Evolutionary conservation across 2,329 filamentous ascomycete species (phyloP).

Genomic region (Emergomyces pasteurianus): DNA sequence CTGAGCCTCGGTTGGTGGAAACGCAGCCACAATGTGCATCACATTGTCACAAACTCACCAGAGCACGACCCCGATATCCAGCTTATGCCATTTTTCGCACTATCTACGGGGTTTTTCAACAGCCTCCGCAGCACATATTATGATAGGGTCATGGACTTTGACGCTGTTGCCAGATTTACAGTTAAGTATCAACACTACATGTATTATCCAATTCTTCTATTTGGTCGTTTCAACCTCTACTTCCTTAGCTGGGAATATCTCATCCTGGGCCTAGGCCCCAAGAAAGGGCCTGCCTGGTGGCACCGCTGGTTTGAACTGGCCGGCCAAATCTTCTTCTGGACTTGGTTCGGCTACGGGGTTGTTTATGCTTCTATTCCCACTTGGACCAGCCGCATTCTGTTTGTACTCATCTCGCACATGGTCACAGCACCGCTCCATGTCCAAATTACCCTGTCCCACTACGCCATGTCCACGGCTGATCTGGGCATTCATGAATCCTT

Average conservation of each 20-base stretch:
- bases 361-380: slow-evolving; percentile 61
- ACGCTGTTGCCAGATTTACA: slow-evolving; percentile 55
- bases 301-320: slow-evolving; percentile 64
- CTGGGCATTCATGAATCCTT: slow-evolving; percentile 75
- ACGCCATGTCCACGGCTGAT: slow-evolving; percentile 83
- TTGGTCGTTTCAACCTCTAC: slow-evolving; percentile 83
- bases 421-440: slow-evolving; percentile 71
- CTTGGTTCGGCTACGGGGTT: slow-evolving; percentile 71
- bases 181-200: slow-evolving; percentile 64
- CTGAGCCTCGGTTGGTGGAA: slow-evolving; percentile 96
- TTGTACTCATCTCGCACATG: slow-evolving; percentile 68
- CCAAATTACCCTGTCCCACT: slow-evolving; percentile 84
- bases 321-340: slow-evolving; percentile 72
- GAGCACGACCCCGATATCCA: slow-evolving; percentile 95
- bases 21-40: slow-evolving; percentile 87
- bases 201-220: slow-evolving; percentile 68
- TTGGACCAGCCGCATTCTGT: slow-evolving; percentile 56
- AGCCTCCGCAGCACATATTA: slow-evolving; percentile 71
- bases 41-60: slow-evolving; percentile 90
- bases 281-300: slow-evolving; percentile 68
- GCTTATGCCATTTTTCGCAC: slow-evolving; percentile 77
- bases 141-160: slow-evolving; percentile 65
- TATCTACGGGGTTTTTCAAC: slow-evolving; percentile 66
- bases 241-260: slow-evolving; percentile 68
- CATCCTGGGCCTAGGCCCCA: slow-evolving; percentile 55